Base-by-base conservation (phyloP, 2,329 filamentous ascomycete genomes). In the Fusarium algeriense region DNA sequence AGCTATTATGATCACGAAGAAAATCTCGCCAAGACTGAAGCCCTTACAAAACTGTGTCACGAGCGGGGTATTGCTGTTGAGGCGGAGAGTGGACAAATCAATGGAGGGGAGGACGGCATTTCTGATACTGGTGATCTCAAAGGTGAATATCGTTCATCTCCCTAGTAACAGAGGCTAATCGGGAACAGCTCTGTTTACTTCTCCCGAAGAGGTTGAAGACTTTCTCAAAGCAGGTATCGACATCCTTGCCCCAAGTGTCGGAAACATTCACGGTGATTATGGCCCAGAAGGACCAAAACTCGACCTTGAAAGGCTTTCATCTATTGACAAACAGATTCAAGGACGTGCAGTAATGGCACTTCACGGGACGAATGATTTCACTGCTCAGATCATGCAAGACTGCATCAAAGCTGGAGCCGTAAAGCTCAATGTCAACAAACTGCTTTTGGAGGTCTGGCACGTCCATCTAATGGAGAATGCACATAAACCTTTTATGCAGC, bases 211-310 rank as follows among this genome's bases (percentile, higher is more conserved):
- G 80, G 90, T 90, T 11, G 85, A 89, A 69, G 89, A 92, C 74
- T 94, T 94, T 74, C 86, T 93, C 7, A 86, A 83, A 4, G 92
- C 91, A 14, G 92, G 91, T 1, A 92, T 94, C 75, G 90, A 94
- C 75, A 91, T 91, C 82, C 82, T 94, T 17, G 92, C 92, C 5
- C 92, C 92, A 1, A 90, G 90, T 3, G 92, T 94, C 79, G 92
- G 92, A 6, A 94, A 94, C 74, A 89, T 94, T 45, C 92, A 94
- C 80, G 92, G 92, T 11, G 88, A 90, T 73, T 94, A 94, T 79
- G 91, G 91, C 0, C 86, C 88, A 0, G 80, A 87, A 17, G 91
- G 91, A 0, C 88, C 90, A 28, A 83, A 86, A 77, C 79, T 92
- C 20, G 90, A 92, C 75, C 91, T 69, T 20, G 13, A 41, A 9